Evolutionary conservation across 257 asterid genomes (phyloP).

Genomic region (Solanum phureja): DNA sequence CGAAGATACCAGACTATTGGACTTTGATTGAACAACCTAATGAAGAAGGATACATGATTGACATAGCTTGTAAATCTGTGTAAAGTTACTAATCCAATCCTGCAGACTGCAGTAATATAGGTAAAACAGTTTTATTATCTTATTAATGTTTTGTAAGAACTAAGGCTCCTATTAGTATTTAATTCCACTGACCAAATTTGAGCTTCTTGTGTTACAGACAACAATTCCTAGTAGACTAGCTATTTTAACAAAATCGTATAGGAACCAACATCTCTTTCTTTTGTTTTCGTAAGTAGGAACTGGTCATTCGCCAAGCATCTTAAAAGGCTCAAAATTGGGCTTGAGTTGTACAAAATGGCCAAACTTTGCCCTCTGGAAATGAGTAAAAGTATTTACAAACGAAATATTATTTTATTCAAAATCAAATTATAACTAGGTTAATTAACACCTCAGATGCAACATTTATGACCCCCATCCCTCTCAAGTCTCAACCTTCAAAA

Average conservation of each 20-base stretch:
- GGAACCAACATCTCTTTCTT: not conserved
- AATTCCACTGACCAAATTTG: not conserved
- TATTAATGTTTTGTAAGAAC: not conserved
- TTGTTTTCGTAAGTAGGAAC: not conserved
- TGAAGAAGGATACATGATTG: not conserved
- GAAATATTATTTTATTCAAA: not conserved
- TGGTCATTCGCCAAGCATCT: not conserved
- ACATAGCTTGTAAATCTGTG: not conserved
- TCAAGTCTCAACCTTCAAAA: not conserved
- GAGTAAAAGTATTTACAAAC: too few species aligned
- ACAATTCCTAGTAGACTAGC: not conserved
- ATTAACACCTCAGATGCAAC: not conserved
- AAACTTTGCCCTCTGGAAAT: not conserved
- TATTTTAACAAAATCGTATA: not conserved
- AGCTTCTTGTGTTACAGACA: not conserved
- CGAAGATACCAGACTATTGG: not conserved
- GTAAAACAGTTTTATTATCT: not conserved
- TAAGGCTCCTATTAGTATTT: not conserved
- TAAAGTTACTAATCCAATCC: not conserved
- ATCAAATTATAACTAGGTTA: not conserved
- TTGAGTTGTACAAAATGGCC: not conserved
- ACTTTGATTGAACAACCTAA: not conserved
- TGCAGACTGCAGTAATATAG: not conserved
- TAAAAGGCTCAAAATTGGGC: not conserved
- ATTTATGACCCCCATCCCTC: not conserved